Evolutionary conservation across 176 grass and related monocot species (phyloP).

Genomic region (Neostapfia colusana): DNA sequence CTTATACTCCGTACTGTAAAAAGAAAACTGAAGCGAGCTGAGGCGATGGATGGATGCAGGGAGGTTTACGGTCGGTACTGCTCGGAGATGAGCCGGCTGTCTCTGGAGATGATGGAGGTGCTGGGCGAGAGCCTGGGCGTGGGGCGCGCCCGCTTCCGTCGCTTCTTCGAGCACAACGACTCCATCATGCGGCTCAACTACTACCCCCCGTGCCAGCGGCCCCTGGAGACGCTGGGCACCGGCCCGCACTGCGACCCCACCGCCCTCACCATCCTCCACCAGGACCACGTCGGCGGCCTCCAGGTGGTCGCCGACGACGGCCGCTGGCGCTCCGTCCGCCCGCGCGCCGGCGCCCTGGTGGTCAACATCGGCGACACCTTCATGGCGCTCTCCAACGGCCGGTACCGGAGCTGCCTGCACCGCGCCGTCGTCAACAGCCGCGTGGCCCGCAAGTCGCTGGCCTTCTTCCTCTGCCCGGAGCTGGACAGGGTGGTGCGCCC

Average conservation of each 20-base stretch:
- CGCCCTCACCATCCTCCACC: conserved; percentile 92
- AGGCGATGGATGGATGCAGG: conserved; percentile 40
- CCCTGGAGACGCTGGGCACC: conserved; percentile 66
- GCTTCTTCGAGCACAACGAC: conserved; percentile 75
- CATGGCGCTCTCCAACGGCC: conserved; percentile 92
- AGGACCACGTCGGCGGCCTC: conserved; percentile 81
- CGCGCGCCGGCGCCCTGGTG: conserved; percentile 52
- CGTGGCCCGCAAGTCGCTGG: conserved; percentile 57
- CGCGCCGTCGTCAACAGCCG: conserved; percentile 77
- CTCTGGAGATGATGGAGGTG: conserved; percentile 85
- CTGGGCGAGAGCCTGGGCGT: conserved; percentile 68
- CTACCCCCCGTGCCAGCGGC: conserved; percentile 89
- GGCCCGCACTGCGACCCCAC: conserved; percentile 93
- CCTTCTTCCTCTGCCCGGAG: conserved; percentile 87
- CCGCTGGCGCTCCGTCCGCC: conserved; percentile 51
- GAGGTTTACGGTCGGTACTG: conserved; percentile 67
- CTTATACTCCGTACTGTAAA: too few relatives aligned
- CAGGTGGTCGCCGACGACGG: conserved; percentile 66
- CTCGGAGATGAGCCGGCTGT: conserved; percentile 70
- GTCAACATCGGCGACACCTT: conserved; percentile 97
- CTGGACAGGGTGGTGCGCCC: conserved; percentile 74
- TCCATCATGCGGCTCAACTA: conserved; percentile 97
- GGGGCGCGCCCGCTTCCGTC: conserved; percentile 44
- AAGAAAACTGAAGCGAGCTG: too few relatives aligned
- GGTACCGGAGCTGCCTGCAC: conserved; percentile 85